A percentile compares a stretch with the other conserved stretches of the same genome.
These are phyloP conservation scores for Fusarium humuli DNA, from an alignment of 2,329 filamentous ascomycete genomes.

Conservation along the genomic window DNA sequence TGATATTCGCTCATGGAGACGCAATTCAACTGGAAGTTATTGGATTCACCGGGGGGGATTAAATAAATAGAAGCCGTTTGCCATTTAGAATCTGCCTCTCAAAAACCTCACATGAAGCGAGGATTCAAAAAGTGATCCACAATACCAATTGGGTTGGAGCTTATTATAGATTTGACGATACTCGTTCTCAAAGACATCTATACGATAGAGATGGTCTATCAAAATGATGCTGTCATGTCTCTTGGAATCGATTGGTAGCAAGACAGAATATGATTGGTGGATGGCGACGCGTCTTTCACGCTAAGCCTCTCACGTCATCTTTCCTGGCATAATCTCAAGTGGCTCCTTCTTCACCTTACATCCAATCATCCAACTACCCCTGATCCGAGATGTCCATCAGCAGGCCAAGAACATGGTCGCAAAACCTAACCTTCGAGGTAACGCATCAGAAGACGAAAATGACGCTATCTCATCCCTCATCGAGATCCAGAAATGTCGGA, in stretches of 20 bases:
- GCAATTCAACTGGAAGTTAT: no score
- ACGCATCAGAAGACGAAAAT: rapidly evolving
- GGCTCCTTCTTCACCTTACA: background rate
- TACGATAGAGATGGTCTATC: no score
- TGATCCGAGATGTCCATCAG: conserved; percentile 8
- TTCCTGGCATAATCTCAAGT: background rate
- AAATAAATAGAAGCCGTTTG: no score
- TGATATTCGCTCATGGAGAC: no score
- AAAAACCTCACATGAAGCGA: no score
- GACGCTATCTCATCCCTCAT: conserved; percentile 6
- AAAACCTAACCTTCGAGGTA: background rate
- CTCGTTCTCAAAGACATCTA: no score
- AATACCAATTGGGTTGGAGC: no score
- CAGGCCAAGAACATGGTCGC: background rate
- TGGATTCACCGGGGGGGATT: no score
- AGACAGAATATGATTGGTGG: conserved; percentile 1
- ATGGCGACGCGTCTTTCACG: background rate
- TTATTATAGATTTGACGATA: no score
- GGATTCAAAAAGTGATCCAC: no score
- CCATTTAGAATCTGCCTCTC: no score
- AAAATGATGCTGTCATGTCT: no score
- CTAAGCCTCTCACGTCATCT: conserved; percentile 1
- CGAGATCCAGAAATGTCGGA: conserved; percentile 16
- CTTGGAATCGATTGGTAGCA: background rate
- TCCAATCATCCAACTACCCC: background rate